Conservation (phyloP, 306 rosid genomes). For the Cucurbita maxima region DNA sequence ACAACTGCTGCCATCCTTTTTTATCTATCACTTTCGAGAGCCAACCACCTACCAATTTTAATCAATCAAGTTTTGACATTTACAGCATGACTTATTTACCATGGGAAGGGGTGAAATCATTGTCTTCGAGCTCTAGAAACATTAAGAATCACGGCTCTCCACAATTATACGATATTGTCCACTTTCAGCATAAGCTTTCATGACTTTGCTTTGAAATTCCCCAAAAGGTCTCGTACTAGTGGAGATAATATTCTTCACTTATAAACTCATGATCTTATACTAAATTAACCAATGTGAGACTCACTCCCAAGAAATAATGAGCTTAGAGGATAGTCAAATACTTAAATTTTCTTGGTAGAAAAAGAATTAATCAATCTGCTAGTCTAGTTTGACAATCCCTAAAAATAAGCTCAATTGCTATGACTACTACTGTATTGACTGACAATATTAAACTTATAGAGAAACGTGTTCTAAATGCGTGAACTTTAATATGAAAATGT, state of each 20-base stretch:
- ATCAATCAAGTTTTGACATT: not conserved
- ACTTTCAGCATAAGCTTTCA: no score
- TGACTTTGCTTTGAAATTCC: no score
- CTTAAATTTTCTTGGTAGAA: not conserved
- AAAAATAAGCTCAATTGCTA: not conserved
- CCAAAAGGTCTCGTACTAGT: no score
- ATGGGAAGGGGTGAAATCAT: not conserved
- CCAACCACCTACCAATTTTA: not conserved
- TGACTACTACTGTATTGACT: conserved; percentile 2
- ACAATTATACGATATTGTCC: no score
- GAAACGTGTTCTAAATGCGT: not conserved
- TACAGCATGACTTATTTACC: not conserved
- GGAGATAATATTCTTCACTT: no score
- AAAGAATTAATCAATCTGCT: not conserved
- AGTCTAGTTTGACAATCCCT: not conserved
- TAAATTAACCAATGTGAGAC: no score
- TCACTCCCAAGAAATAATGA: not conserved
- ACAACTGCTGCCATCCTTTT: not conserved
- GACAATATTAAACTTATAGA: not conserved
- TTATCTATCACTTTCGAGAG: not conserved
- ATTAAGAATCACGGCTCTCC: no score
- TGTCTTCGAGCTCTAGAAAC: not conserved
- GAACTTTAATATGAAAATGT: not conserved
- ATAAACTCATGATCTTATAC: no score
- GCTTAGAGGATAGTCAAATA: not conserved